phyloP scores from a whole-genome alignment of 305 asterid genomes.

The Fraxinus platypoda region DNA sequence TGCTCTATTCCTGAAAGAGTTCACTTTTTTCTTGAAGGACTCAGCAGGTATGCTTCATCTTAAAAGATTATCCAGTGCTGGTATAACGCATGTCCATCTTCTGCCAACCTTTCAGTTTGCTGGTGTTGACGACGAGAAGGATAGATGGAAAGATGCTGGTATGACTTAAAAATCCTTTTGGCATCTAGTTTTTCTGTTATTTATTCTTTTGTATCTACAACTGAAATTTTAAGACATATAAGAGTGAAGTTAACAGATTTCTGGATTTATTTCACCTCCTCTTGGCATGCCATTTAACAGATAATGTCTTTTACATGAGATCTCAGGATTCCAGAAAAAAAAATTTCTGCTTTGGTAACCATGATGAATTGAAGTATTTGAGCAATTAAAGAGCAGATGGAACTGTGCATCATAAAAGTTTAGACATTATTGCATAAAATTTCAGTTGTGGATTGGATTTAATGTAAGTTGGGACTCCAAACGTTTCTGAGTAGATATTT shows the following conservation, averaged over 20 bases:
- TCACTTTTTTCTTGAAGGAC: slow-evolving; percentile 52
- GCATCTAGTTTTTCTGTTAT: slow-evolving; percentile 4
- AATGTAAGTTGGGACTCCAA: background rate
- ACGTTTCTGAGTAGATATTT: background rate
- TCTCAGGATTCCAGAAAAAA: background rate
- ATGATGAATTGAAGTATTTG: background rate
- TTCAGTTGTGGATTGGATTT: background rate
- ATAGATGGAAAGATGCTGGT: slow-evolving; percentile 83
- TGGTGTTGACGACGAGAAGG: slow-evolving; percentile 79
- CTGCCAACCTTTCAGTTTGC: slow-evolving; percentile 92
- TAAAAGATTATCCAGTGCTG: slow-evolving; percentile 70
- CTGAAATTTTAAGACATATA: background rate
- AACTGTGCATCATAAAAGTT: background rate
- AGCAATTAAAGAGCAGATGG: background rate
- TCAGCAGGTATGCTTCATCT: slow-evolving; percentile 87
- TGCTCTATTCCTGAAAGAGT: slow-evolving; percentile 9
- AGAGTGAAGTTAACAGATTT: background rate
- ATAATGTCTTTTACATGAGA: background rate
- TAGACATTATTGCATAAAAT: background rate
- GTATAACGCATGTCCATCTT: slow-evolving; percentile 83
- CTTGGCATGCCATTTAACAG: background rate
- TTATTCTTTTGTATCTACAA: background rate
- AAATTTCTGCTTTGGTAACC: background rate
- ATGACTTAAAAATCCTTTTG: slow-evolving; percentile 11
- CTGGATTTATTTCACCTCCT: background rate